Evolutionary conservation across 768 basidiomycete species (phyloP), one percentile per base, ranked within the genome.

Genomic region (Aureoboletus auriporus): DNA sequence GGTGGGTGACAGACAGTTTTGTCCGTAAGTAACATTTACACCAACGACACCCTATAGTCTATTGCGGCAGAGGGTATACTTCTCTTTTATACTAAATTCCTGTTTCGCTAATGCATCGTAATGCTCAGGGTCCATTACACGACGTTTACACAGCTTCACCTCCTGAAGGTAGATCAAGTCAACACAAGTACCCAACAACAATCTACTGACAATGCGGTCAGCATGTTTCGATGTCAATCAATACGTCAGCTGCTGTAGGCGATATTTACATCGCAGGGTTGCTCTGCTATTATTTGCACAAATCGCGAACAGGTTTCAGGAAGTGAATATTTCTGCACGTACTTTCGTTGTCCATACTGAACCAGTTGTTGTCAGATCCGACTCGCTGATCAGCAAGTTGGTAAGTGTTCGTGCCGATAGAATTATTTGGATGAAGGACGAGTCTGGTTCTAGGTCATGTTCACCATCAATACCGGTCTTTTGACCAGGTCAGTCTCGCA

Each of bases 301-400:
- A 49, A 13, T 73, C 77, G 1, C 69, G 78, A 10, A 79, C 80
- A 5, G 77, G 78, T 4, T 81, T 80, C 62, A 70, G 66, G 41
- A 75, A 64, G 78, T 61, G 30, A 36, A 8, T 14, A 23, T 3
- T 34, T 38, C n/a, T 7, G 16, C 14, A 4, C 34, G 12, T 29
- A 26, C 14, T 14, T 23, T 33, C 14, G 1, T 2, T n/a, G 14
- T 31, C 20, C 20, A 6, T 39, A 42, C 37, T 51, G 31, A 50
- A 40, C n/a, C 2, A 23, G 5, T 13, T 12, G 9, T 40, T 10
- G 4, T 37, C 27, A 64, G 62, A 36, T 77, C 77, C 8, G 79
- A 81, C 51, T 73, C 67, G 1, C 70, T 81, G 61, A 75, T 83
- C 51, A 79, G 68, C 48, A 72, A 67, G 46, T 52, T 82, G 50